These are phyloP conservation scores for Pseudonitzschia multistriata DNA, from an alignment of 108 stramenopile genomes.

Conservation along the genomic window DNA sequence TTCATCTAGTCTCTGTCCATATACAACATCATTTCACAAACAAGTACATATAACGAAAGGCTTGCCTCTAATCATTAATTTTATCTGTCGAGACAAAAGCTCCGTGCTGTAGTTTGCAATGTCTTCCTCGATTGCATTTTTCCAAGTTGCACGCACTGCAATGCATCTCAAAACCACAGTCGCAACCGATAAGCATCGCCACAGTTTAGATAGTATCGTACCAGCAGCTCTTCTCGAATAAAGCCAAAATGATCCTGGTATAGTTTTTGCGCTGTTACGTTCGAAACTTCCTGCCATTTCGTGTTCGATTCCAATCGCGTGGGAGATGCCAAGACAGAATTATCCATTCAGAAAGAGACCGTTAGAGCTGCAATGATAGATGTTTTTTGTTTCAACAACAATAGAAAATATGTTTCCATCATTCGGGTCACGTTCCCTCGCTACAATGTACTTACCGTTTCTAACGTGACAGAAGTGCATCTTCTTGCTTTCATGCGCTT, in stretches of 20 bases:
- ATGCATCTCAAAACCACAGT: conserved; percentile 58
- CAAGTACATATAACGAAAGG: too few relatives aligned
- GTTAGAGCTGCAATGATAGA: neutral
- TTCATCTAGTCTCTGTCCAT: too few relatives aligned
- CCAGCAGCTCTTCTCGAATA: conserved; percentile 78
- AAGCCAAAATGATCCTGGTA: conserved; percentile 85
- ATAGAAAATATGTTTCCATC: too few relatives aligned
- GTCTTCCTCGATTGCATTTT: too few relatives aligned
- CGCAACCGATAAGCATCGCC: conserved; percentile 85
- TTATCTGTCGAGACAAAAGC: too few relatives aligned
- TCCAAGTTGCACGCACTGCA: too few relatives aligned
- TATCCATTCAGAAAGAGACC: neutral
- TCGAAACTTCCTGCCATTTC: conserved; percentile 80
- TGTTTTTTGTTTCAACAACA: too few relatives aligned
- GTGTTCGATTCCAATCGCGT: conserved; percentile 60
- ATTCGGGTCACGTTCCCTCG: too few relatives aligned
- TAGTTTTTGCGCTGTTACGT: conserved; percentile 65
- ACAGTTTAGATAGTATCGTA: conserved; percentile 86
- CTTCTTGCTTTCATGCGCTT: conserved; percentile 52
- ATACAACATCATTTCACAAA: too few relatives aligned
- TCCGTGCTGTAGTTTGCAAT: too few relatives aligned
- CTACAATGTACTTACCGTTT: neutral
- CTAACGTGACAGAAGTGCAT: conserved; percentile 6
- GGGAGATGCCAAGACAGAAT: neutral
- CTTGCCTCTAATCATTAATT: too few relatives aligned